Base-by-base conservation (phyloP, 768 basidiomycete genomes). In the Exsudoporus frostii region DNA sequence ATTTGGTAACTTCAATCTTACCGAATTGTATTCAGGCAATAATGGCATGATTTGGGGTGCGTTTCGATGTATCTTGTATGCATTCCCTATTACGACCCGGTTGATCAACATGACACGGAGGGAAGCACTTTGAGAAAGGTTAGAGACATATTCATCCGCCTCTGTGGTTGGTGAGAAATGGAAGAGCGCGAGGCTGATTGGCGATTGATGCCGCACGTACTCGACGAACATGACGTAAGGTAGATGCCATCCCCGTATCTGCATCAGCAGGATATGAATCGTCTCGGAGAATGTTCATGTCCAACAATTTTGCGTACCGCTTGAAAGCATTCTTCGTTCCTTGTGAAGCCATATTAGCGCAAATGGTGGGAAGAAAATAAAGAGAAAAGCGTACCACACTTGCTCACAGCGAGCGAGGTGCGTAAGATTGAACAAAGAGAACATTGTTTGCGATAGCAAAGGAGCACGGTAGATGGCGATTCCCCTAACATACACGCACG, bases 321-420 rank as follows among this genome's bases (percentile, higher is more conserved):
- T 58, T 59, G 25, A 59, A 58, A 14, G 57, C 49, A 5, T 58
- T 58, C 38, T 58, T 58, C 27, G 50, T 58, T 25, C 57, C 57
- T 49, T 44, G n/a, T n/a, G 29, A 22, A 38, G 34, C 9, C 24
- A 19, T 4, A 19, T 57, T 32, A 58, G 57, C 32, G 24, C 10
- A 14, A 40, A 44, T n/a, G 25, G 10, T 4, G 32, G 14, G 27
- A 32, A 37, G 14, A 24, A 27, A 5, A 19, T 2, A 14, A n/a
- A 19, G 1, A 7, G n/a, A 22, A 40, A 32, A 10, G 20, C 43
- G 33, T 36, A 58, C 50, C 56, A 48, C 46, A 52, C 15, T 58
- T 52, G 41, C 45, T 52, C 36, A 58, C 56, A 10, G 55, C 44
- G 34, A 57, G 55, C 13, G 56, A 57, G 27, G 55, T 44, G 25